phyloP scores from a whole-genome alignment of 2,329 filamentous ascomycete genomes.

The Ophiocordyceps sinensis region DNA sequence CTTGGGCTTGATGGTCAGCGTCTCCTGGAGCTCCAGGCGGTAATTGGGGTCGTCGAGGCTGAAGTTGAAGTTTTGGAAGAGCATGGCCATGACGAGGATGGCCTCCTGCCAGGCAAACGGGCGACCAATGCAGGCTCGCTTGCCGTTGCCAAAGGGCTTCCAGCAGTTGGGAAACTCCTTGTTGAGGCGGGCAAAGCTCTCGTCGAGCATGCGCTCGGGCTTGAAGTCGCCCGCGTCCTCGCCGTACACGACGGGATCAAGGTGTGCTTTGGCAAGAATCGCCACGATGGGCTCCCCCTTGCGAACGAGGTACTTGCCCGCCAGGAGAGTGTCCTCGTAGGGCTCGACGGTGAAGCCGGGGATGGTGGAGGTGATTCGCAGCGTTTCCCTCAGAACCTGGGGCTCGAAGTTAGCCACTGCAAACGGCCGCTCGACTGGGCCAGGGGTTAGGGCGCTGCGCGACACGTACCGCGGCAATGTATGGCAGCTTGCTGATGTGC shows the following conservation, averaged over 20 bases:
- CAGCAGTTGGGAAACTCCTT: constrained; percentile 47
- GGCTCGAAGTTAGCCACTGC: constrained; percentile 1
- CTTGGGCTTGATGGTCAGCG: constrained; percentile 48
- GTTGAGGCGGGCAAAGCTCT: constrained; percentile 45
- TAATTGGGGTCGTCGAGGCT: constrained; percentile 46
- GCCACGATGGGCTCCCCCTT: constrained; percentile 34
- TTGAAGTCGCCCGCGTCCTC: constrained; percentile 50
- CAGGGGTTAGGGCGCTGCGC: neutral
- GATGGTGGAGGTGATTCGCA: constrained; percentile 48
- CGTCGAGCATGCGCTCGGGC: constrained; percentile 60
- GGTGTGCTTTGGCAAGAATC: constrained; percentile 39
- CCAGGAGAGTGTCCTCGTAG: constrained; percentile 36
- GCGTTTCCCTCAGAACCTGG: constrained; percentile 46
- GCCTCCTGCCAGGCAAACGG: constrained; percentile 65
- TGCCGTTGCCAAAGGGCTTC: constrained; percentile 65
- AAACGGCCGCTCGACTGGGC: neutral
- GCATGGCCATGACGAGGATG: constrained; percentile 42
- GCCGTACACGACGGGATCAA: constrained; percentile 50
- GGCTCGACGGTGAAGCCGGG: constrained; percentile 40
- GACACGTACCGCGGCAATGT: constrained; percentile 40
- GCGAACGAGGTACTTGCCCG: constrained; percentile 45
- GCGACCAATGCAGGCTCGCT: constrained; percentile 56
- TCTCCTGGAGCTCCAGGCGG: constrained; percentile 36
- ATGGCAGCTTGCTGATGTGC: constrained; percentile 49
- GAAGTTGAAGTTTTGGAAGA: constrained; percentile 61